phyloP scores from a whole-genome alignment of 148 eudicot genomes.

The Fagopyrum homotropicum region DNA sequence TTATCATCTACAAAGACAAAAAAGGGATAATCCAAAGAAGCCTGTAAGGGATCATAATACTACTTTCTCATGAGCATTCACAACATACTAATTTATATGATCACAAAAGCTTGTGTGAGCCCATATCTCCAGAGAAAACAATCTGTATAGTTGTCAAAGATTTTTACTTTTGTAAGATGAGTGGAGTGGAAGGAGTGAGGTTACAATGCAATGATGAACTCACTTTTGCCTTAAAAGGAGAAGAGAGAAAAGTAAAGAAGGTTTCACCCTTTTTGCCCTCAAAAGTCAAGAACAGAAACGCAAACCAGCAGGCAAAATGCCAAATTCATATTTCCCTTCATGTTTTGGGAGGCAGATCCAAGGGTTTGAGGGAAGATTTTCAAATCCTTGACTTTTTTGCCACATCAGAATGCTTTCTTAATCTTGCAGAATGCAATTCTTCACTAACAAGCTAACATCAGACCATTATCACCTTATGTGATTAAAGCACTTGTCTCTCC shows the following conservation, averaged over 20 bases:
- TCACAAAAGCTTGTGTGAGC: not conserved
- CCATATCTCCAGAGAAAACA: not conserved
- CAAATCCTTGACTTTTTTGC: not conserved
- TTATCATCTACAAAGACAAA: not conserved
- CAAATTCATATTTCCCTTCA: not conserved
- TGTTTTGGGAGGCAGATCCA: not conserved
- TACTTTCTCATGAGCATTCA: not conserved
- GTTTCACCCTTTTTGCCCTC: not conserved
- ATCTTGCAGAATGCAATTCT: not conserved
- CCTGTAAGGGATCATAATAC: not conserved
- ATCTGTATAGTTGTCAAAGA: not conserved
- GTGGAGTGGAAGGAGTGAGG: not conserved
- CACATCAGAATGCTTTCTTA: not conserved
- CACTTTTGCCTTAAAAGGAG: not conserved
- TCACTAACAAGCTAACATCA: not conserved
- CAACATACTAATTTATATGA: not conserved
- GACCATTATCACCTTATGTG: not conserved
- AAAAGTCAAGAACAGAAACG: not conserved
- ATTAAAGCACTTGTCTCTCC: constrained; percentile 8
- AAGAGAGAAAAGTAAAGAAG: not conserved
- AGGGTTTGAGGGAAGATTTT: not conserved
- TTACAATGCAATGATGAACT: not conserved
- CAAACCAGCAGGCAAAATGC: not conserved
- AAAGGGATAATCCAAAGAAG: not conserved
- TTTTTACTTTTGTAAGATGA: not conserved